Percentiles rank a stretch among this genome's conserved stretches.
Conservation (phyloP, 2,329 filamentous ascomycete species). For the Cordyceps pruinosa region DNA sequence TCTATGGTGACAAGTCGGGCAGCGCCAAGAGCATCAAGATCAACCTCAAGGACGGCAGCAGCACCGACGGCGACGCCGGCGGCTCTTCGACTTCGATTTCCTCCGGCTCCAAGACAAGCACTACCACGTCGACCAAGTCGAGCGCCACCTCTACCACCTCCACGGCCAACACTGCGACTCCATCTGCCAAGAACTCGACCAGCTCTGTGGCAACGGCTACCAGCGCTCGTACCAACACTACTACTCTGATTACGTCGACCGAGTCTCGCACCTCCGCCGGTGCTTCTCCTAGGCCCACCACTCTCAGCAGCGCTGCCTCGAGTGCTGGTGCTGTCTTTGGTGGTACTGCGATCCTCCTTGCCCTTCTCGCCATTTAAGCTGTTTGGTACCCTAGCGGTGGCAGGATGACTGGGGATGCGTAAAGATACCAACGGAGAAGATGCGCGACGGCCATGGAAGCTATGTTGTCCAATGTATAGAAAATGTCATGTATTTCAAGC, state of each 20-base stretch:
- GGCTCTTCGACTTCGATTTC: background rate
- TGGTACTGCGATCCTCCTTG: conserved; percentile 7
- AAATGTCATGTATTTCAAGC: background rate
- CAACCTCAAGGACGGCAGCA: conserved; percentile 13
- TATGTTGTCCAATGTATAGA: background rate
- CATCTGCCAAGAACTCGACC: conserved; percentile 9
- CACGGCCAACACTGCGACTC: conserved; percentile 16
- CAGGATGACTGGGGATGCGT: background rate
- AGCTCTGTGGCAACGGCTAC: conserved; percentile 11
- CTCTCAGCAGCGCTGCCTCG: conserved; percentile 17
- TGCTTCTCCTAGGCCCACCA: background rate
- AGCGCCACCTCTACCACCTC: conserved; percentile 20
- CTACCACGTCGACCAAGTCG: conserved; percentile 15
- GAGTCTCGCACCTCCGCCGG: conserved; percentile 12
- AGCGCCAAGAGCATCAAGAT: conserved; percentile 47
- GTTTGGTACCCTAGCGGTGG: background rate
- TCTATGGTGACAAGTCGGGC: conserved; percentile 44
- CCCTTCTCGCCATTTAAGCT: conserved; percentile 4
- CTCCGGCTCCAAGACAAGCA: conserved; percentile 3
- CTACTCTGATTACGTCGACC: conserved; percentile 17
- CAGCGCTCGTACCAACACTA: conserved; percentile 15
- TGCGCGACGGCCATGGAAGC: background rate
- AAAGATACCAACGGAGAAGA: background rate
- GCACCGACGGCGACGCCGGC: conserved; percentile 28
- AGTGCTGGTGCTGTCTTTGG: conserved; percentile 15